phyloP scores from a whole-genome alignment of 2,329 filamentous ascomycete genomes.

The Penicillium nordicum region DNA sequence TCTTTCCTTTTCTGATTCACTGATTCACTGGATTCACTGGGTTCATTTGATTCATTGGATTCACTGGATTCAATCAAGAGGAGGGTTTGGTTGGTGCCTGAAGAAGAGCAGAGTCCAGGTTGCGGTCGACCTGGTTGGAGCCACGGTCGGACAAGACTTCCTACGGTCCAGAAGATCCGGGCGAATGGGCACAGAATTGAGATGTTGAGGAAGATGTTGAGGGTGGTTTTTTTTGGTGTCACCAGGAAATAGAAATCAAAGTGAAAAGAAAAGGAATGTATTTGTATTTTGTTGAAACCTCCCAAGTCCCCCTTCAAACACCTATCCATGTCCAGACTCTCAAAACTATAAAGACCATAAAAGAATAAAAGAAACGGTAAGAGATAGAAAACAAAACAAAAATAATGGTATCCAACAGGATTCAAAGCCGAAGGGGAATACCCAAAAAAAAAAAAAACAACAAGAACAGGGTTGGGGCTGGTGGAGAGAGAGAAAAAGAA shows the following conservation, averaged over 20 bases:
- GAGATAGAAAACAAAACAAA: not conserved
- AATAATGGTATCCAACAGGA: constrained; percentile 7
- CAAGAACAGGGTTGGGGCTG: not conserved
- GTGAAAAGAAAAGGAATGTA: not conserved
- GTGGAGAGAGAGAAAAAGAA: not conserved
- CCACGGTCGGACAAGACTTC: constrained; percentile 29
- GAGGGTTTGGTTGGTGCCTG: constrained; percentile 19
- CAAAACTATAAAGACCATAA: too few species aligned
- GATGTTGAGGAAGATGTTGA: not conserved
- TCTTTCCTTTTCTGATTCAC: not conserved
- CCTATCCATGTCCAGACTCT: not conserved
- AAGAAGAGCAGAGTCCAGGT: constrained; percentile 13
- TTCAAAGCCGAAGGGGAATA: not conserved
- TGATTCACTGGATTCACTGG: not conserved
- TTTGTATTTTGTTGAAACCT: not conserved
- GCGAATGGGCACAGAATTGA: constrained; percentile 13
- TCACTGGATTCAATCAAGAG: not conserved
- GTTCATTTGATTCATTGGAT: too few species aligned
- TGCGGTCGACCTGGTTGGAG: constrained; percentile 16
- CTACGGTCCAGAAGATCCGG: constrained; percentile 25
- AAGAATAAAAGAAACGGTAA: not conserved
- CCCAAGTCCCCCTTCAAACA: not conserved
- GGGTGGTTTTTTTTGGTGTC: not conserved
- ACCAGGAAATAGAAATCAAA: not conserved
- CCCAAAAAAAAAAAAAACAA: too few species aligned